Evolutionary conservation across 495 filamentous ascomycete genomes (phyloP), one percentile per base, ranked within the genome.

Genomic region (Penicillium chermesinum): DNA sequence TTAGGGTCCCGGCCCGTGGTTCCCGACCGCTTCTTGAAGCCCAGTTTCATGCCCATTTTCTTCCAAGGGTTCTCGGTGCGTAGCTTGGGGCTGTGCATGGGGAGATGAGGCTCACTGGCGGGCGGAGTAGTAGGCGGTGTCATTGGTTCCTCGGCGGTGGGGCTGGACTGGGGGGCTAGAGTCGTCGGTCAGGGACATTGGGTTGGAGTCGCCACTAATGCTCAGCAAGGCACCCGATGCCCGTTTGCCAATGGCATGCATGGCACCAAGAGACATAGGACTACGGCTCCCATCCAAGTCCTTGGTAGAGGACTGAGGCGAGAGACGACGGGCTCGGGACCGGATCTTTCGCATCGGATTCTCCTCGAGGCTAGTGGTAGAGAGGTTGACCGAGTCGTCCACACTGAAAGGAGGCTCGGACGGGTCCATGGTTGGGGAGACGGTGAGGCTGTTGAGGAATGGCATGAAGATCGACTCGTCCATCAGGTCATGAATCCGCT

Each of bases 401-500:
- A 57, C 49, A 8, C 53, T 35, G 27, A 67, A 55, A 22, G 68
- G 48, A 9, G 60, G 62, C 12, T 66, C 66, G 30, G 60, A 47
- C 7, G 70, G 57, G 21, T 57, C 32, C 45, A 73, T 62, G 19
- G 66, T 61, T 2, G 65, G 55, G 10, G 63, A 62, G 1, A 58
- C 48, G 36, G 64, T 57, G 39, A 67, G 62, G 49, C 61, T 56
- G 55, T 74, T 72, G 42, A 73, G 55, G 51, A 76, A 71, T 21
- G 72, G 64, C 44, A 76, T 62, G 54, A 70, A 73, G 2, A 97
- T 89, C 2, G 89, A 95, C 57, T 96, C 93, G 58, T 96, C 91
- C 89, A 99, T 97, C 49, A 99, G 70, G 48, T 97, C 91, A 62
- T 90, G 89, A 13, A 95, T 86, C 43, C 94, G 91, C 47, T 82